These are phyloP conservation scores for Sporothrix variecibatus DNA, from an alignment of 2,329 filamentous ascomycete species.

Conservation along the genomic window DNA sequence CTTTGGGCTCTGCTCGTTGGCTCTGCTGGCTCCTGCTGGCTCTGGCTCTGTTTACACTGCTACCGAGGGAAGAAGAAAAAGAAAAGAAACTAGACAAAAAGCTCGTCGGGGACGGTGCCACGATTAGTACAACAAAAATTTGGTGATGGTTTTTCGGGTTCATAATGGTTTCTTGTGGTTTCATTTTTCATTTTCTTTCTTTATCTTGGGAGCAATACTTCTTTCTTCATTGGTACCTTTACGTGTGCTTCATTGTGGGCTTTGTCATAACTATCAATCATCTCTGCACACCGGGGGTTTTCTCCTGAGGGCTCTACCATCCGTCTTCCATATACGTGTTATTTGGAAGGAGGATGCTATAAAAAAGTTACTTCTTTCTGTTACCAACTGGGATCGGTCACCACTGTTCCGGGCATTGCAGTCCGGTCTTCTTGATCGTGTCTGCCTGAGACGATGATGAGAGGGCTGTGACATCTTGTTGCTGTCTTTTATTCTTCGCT, in stretches of 20 bases:
- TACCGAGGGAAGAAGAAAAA: slow-evolving; percentile 4
- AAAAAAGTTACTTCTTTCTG: slow-evolving; percentile 4
- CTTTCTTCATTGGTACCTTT: not conserved
- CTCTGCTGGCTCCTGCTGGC: slow-evolving; percentile 21
- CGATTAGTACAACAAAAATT: slow-evolving; percentile 21
- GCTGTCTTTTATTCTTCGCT: not conserved
- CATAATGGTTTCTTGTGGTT: not conserved
- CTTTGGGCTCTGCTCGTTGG: slow-evolving; percentile 18
- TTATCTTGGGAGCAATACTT: not conserved
- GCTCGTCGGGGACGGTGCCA: slow-evolving; percentile 10
- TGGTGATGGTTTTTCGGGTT: slow-evolving; percentile 7
- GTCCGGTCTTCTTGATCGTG: not conserved
- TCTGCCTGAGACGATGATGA: not conserved
- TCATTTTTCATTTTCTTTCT: not conserved
- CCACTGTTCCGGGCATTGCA: slow-evolving; percentile 13
- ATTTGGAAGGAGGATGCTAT: not conserved
- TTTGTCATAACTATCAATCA: not conserved
- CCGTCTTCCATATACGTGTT: not conserved
- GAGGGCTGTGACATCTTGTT: not conserved
- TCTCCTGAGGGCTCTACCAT: slow-evolving; percentile 16
- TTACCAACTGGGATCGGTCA: slow-evolving; percentile 12
- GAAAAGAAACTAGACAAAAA: slow-evolving; percentile 3
- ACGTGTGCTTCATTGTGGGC: not conserved
- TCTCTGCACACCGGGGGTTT: not conserved
- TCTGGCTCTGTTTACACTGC: not conserved